Evolutionary conservation across 345 rosid species (phyloP).

Genomic region (Laguncularia racemosa): DNA sequence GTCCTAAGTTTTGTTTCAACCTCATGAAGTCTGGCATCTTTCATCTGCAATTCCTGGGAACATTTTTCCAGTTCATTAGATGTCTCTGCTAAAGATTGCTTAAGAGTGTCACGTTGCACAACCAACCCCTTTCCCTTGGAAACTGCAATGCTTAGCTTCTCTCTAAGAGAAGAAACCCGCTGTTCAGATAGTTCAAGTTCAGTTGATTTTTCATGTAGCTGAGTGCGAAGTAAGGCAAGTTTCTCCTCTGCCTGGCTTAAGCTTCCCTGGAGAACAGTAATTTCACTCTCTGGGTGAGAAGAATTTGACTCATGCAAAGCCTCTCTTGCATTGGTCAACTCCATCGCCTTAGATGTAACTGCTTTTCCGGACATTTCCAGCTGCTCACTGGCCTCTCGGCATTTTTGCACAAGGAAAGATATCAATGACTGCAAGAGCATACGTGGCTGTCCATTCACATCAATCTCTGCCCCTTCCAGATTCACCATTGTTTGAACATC

Average conservation of each 20-base stretch:
- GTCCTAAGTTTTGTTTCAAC: slow-evolving; percentile 63
- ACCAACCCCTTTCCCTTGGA: slow-evolving; percentile 91
- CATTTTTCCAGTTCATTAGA: slow-evolving; percentile 69
- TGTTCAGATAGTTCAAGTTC: slow-evolving; percentile 88
- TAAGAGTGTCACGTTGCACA: slow-evolving; percentile 74
- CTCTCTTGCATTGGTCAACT: slow-evolving; percentile 45
- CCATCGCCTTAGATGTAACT: slow-evolving; percentile 35
- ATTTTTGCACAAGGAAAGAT: slow-evolving; percentile 54
- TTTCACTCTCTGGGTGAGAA: slow-evolving; percentile 53
- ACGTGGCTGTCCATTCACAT: slow-evolving; percentile 30
- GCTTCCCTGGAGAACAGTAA: slow-evolving; percentile 41
- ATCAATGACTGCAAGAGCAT: slow-evolving; percentile 54
- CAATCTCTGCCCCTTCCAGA: slow-evolving; percentile 29
- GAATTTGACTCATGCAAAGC: slow-evolving; percentile 26
- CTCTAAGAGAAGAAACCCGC: slow-evolving; percentile 71
- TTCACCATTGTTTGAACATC: slow-evolving; percentile 51
- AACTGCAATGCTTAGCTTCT: slow-evolving; percentile 95
- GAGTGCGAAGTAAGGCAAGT: slow-evolving; percentile 31
- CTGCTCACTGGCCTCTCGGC: slow-evolving; percentile 39
- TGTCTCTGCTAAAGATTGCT: slow-evolving; percentile 64
- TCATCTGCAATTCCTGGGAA: slow-evolving; percentile 65
- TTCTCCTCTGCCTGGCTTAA: slow-evolving; percentile 50
- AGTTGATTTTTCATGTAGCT: slow-evolving; percentile 45
- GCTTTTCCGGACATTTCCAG: slow-evolving; percentile 28
- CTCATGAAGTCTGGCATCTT: slow-evolving; percentile 62